Percentiles rank a stretch among this genome's conserved stretches.
These are phyloP conservation scores for Xylariaceae sp. DNA, from an alignment of 2,329 filamentous ascomycete species.

Conservation along the genomic window DNA sequence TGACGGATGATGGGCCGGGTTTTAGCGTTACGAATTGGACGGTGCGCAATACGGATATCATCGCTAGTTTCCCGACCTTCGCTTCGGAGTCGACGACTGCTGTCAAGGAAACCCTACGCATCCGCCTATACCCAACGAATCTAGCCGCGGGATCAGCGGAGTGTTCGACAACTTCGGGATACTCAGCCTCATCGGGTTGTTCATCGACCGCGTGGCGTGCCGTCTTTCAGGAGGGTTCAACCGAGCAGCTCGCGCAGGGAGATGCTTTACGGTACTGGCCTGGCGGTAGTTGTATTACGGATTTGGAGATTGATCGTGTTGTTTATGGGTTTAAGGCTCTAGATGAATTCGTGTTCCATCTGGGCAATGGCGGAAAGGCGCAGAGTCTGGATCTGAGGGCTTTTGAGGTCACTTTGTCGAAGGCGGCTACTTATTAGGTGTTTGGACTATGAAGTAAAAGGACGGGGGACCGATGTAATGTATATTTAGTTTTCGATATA, in stretches of 20 bases:
- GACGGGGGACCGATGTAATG: no score
- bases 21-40: conserved; percentile 37
- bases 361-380: conserved; percentile 12
- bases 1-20: conserved; percentile 37
- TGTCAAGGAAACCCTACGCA: conserved; percentile 12
- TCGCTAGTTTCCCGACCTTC: conserved; percentile 31
- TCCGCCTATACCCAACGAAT: conserved; percentile 25
- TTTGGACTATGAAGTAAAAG: no score
- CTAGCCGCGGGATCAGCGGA: conserved; percentile 12
- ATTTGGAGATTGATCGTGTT: conserved; percentile 25
- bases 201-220: conserved; percentile 25
- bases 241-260: conserved; percentile 18
- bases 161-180: no score
- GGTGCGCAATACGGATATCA: conserved; percentile 39
- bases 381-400: conserved; percentile 18
- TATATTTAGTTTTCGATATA: no score
- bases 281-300: conserved; percentile 22
- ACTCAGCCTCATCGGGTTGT: no score
- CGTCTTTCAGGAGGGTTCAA: conserved; percentile 21
- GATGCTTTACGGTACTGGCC: conserved; percentile 24
- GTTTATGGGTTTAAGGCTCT: conserved; percentile 27
- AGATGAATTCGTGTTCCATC: conserved; percentile 24
- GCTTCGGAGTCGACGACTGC: conserved; percentile 17
- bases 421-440: no score
- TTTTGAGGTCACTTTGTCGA: conserved; percentile 17